Base-by-base conservation (phyloP, 495 filamentous ascomycete genomes). In the Penicillium paxilli region DNA sequence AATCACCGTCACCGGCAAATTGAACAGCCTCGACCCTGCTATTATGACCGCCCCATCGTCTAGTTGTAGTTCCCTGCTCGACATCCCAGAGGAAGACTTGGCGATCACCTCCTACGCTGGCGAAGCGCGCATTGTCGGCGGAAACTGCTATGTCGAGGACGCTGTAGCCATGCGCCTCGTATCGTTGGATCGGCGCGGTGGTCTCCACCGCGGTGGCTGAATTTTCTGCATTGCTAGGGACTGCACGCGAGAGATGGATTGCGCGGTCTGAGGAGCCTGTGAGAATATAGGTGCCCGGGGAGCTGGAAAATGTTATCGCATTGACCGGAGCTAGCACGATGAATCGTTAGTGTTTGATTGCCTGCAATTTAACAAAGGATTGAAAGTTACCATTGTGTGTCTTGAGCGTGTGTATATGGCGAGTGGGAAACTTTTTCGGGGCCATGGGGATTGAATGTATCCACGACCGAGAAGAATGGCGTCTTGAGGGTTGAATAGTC, bases 81-180 rank as follows among this genome's bases (percentile, higher is more conserved):
- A 97, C 94, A 72, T 98, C 94, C 94, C 94, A 98, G 16, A 96
- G 80, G 64, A 96, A 96, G 4, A 96, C 90, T 59, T 80, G 80
- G 58, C 90, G 84, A 76, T 98, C 94, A 38, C 95, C 94, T 65
- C 94, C 94, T 3, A 85, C 82, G 37, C 84, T 89, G 20, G 83
- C 84, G 66, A 98, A 96, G 25, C 81, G 81, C 44, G 87, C 79
- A 78, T 98, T 98, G 72, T 88, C 84, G 41, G 67, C 55, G n/a
- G 83, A 72, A 45, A 96, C 86, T 55, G 81, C 78, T 37, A 98
- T 74, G 53, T 88, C 87, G 54, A 96, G 87, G 37, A 98, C 87
- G 40, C 87, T 86, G 80, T 98, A 92, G 58, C 89, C 90, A 76
- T 98, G 94, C 2, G 89, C 88, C 49, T 87, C 73, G 77, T 95